phyloP scores from a whole-genome alignment of 495 filamentous ascomycete species.

The Talaromyces liani region DNA sequence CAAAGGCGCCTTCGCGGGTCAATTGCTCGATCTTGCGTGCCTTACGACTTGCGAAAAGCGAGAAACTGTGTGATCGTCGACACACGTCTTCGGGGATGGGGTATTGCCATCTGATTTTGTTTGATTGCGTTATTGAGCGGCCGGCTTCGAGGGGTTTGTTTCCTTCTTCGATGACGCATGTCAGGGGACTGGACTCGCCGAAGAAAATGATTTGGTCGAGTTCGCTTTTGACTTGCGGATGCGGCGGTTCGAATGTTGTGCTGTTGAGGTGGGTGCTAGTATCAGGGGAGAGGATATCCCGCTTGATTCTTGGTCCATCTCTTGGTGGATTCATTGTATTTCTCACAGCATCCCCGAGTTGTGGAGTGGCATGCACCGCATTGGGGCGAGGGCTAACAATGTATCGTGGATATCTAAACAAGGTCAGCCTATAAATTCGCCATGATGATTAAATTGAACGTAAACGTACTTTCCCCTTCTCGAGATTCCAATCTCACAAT shows the following conservation, averaged over 20 bases:
- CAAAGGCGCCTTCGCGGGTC: constrained; percentile 27
- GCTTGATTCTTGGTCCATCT: background rate
- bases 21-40: constrained; percentile 17
- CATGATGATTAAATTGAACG: background rate
- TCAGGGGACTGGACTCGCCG: constrained; percentile 34
- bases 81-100: constrained; percentile 20
- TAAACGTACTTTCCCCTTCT: constrained; percentile 35
- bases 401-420: constrained; percentile 20
- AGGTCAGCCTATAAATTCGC: background rate
- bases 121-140: constrained; percentile 11
- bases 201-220: constrained; percentile 28
- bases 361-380: background rate
- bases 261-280: background rate
- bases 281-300: constrained; percentile 9
- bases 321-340: background rate
- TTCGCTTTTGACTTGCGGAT: constrained; percentile 5
- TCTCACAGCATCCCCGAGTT: constrained; percentile 14
- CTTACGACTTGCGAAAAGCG: constrained; percentile 6
- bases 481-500: constrained; percentile 36
- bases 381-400: constrained; percentile 7
- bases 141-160: constrained; percentile 25
- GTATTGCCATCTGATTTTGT: constrained; percentile 28
- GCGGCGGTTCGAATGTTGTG: constrained; percentile 8
- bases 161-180: constrained; percentile 31
- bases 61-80: constrained; percentile 6